A percentile compares a stretch with the other conserved stretches of the same genome.
These are phyloP conservation scores for Exophiala oligosperma DNA, from an alignment of 2,329 filamentous ascomycete genomes.

Conservation along the genomic window DNA sequence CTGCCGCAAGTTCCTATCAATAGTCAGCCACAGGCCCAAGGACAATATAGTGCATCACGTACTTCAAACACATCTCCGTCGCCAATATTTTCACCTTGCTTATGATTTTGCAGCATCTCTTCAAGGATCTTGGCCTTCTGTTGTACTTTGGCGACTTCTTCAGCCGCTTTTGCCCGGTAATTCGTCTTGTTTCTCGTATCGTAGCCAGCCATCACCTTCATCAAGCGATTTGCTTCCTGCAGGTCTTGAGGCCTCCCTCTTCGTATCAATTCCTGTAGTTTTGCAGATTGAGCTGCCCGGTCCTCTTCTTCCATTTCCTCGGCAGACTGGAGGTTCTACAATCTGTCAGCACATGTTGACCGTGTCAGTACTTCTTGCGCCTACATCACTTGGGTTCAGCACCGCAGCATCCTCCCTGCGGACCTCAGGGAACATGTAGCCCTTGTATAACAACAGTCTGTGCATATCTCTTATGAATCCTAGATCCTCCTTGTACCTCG, in stretches of 20 bases:
- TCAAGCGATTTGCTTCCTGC: conserved; percentile 93
- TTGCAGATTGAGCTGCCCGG: conserved; percentile 91
- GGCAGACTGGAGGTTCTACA: conserved; percentile 85
- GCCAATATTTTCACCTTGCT: conserved; percentile 74
- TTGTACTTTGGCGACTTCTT: conserved; percentile 91
- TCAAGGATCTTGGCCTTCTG: conserved; percentile 91
- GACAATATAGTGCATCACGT: conserved; percentile 15
- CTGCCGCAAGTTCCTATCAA: conserved; percentile 75
- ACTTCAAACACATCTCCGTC: conserved; percentile 70
- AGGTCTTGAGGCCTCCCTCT: conserved; percentile 88
- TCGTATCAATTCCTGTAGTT: conserved; percentile 93
- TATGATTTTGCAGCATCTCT: conserved; percentile 84
- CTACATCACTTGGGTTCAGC: conserved; percentile 90
- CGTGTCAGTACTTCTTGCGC: background rate
- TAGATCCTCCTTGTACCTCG: conserved; percentile 93
- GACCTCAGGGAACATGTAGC: conserved; percentile 92
- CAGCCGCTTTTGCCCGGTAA: conserved; percentile 94
- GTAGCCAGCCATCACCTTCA: conserved; percentile 99
- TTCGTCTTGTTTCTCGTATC: conserved; percentile 95
- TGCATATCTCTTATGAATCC: conserved; percentile 99
- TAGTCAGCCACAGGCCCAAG: conserved; percentile 10
- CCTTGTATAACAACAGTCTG: conserved; percentile 90
- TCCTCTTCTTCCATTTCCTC: conserved; percentile 99
- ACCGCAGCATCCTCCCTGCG: conserved; percentile 93
- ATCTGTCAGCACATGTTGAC: conserved; percentile 31